Percentiles rank a stretch among this genome's conserved stretches.
These are phyloP conservation scores for Trichosporon ovoides DNA, from an alignment of 1,284 basidiomycete species.

Conservation along the genomic window DNA sequence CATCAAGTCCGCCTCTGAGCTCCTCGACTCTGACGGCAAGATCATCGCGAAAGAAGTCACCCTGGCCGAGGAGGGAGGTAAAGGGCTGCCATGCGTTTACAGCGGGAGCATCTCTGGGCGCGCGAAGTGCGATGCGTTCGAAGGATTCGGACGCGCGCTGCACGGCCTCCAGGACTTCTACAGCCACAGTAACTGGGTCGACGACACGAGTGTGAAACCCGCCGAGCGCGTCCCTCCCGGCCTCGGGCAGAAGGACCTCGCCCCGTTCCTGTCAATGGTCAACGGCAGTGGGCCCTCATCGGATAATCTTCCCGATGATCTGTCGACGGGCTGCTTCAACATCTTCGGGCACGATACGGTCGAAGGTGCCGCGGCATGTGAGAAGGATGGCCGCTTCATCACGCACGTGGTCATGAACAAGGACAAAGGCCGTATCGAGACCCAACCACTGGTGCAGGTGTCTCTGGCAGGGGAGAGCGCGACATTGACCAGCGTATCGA, in stretches of 20 bases:
- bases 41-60: neutral
- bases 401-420: conserved; percentile 11
- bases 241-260: neutral
- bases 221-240: neutral
- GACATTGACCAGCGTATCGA: neutral
- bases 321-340: conserved; percentile 10
- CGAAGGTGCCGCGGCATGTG: conserved; percentile 5
- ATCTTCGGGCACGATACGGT: conserved; percentile 3
- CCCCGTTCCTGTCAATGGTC: conserved; percentile 7
- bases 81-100: neutral
- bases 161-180: conserved; percentile 13
- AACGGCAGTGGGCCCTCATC: neutral
- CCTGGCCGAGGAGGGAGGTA: neutral
- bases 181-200: conserved; percentile 12
- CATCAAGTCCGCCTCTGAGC: neutral
- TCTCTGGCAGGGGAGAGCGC: neutral
- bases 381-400: conserved; percentile 8
- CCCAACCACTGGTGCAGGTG: neutral
- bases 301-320: conserved; percentile 5
- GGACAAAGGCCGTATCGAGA: conserved; percentile 8
- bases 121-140: conserved; percentile 8
- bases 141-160: conserved; percentile 7
- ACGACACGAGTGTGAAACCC: neutral
- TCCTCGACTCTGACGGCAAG: neutral
- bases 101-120: neutral